phyloP scores from a whole-genome alignment of 1,284 basidiomycete genomes.

The Pisolithus thermaeus region DNA sequence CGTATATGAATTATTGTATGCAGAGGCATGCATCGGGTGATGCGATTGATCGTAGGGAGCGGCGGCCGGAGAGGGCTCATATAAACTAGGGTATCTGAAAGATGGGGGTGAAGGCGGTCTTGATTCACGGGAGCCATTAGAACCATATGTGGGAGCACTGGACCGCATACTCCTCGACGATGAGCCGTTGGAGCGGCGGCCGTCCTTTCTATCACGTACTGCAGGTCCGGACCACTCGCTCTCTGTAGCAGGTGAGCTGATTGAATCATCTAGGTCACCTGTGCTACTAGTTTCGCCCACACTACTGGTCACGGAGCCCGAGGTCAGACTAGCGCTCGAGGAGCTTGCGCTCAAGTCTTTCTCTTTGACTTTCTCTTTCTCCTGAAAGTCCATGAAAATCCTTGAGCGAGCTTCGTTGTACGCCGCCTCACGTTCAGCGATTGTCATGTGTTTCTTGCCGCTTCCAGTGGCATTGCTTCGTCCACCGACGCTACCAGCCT shows the following conservation, averaged over 20 bases:
- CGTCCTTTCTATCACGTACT: conserved; percentile 48
- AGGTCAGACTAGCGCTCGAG: conserved; percentile 62
- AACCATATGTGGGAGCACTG: conserved; percentile 44
- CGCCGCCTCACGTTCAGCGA: conserved; percentile 76
- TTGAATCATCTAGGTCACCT: conserved; percentile 60
- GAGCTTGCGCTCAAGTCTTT: conserved; percentile 71
- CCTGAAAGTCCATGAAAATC: conserved; percentile 77
- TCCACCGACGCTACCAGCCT: conserved; percentile 67
- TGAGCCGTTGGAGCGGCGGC: conserved; percentile 46
- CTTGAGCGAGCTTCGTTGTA: conserved; percentile 77
- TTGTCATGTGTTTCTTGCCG: conserved; percentile 63
- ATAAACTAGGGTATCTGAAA: conserved; percentile 63
- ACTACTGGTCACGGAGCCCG: conserved; percentile 53
- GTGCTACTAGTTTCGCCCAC: conserved; percentile 50
- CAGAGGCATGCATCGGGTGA: conserved; percentile 32
- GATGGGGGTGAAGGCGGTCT: conserved; percentile 64
- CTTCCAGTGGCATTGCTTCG: conserved; percentile 56
- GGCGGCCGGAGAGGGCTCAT: conserved; percentile 49
- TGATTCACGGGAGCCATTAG: conserved; percentile 59
- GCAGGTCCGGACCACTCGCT: conserved; percentile 71
- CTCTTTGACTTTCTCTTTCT: conserved; percentile 68
- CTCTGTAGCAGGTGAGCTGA: conserved; percentile 66
- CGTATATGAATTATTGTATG: conserved; percentile 33
- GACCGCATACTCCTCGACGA: conserved; percentile 52
- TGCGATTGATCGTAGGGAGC: conserved; percentile 47